Evolutionary conservation across 2,329 filamentous ascomycete genomes (phyloP), one percentile per base, ranked within the genome.

Genomic region (Fusarium agapanthi): DNA sequence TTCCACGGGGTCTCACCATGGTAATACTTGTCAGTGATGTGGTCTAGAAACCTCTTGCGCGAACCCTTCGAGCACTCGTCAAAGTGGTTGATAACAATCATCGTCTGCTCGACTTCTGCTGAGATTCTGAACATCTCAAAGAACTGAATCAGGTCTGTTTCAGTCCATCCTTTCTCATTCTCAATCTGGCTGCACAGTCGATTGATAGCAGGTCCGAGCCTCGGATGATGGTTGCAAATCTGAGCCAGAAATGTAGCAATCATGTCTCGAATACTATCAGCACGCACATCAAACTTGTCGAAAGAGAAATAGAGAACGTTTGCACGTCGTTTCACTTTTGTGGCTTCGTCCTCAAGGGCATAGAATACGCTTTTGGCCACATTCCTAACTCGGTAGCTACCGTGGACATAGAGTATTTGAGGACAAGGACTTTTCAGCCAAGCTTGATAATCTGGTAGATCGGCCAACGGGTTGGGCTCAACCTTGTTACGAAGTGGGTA

Each of bases 241-340:
- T 67, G 64, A 0, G 64, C 51, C 13, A 67, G 5, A 2, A 65
- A 65, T 0, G 60, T 67, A 0, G 60, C 60, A 6, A 65, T 65
- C 44, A 65, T 51, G 10, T 67, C 60, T 28, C 64, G 40, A 28
- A 67, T 67, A 7, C 51, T 58, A 8, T 67, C 45, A 20, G 51
- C 55, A 6, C 64, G 64, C 5, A 67, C 60, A 4, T 67, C 60
- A 8, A 47, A 67, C 20, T 10, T 53, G 2, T 65, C 26, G 15
- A 65, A 67, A 3, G 60, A 65, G 26, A 65, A 67, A 16, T 53
- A 65, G 1, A 67, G 64, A 3, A 65, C 34, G 4, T n/a, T 58
- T 6, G 7, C 30, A 0, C 34, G n/a, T 6, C 32, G 44, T 7
- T 20, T 43, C 4, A 4, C 7, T 0, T 6, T 35, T 6, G 8